phyloP scores from a whole-genome alignment of 192 early-diverging fungal species.

The Entomortierella parvispora region DNA sequence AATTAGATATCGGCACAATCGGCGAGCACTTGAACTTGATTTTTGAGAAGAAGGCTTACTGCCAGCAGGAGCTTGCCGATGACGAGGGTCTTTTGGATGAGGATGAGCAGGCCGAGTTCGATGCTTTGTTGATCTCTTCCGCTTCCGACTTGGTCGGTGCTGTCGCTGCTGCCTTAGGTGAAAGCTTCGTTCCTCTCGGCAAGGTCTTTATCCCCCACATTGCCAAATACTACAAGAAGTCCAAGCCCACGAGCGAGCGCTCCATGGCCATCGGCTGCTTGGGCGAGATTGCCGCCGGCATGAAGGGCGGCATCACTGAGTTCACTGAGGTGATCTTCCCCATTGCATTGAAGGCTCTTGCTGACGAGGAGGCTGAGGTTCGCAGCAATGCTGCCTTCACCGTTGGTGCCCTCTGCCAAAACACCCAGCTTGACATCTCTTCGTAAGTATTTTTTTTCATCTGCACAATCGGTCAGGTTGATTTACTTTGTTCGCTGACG shows the following conservation, averaged over 20 bases:
- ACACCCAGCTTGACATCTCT: conserved; percentile 73
- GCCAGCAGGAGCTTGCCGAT: conserved; percentile 77
- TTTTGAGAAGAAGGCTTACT: conserved; percentile 79
- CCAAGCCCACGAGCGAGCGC: conserved; percentile 76
- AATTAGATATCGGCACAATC: conserved; percentile 1
- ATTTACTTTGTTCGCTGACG: not conserved
- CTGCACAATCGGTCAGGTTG: too few relatives aligned
- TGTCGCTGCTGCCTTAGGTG: conserved; percentile 77
- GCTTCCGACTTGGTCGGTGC: conserved; percentile 87
- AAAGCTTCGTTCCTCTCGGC: conserved; percentile 79
- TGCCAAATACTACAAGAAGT: conserved; percentile 76
- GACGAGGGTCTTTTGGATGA: conserved; percentile 75
- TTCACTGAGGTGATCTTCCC: conserved; percentile 74
- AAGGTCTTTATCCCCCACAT: conserved; percentile 85
- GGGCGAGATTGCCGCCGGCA: conserved; percentile 78
- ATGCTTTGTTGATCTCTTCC: conserved; percentile 80
- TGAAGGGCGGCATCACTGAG: conserved; percentile 68
- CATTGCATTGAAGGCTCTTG: conserved; percentile 75
- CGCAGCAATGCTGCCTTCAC: conserved; percentile 89
- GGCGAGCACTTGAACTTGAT: conserved; percentile 56
- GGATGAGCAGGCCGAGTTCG: conserved; percentile 87
- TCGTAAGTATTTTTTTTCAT: conserved; percentile 50
- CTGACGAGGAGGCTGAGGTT: conserved; percentile 84
- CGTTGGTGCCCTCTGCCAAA: conserved; percentile 75
- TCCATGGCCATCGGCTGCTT: conserved; percentile 92